Base-by-base conservation (phyloP, 352 stramenopile genomes). In the Pythium sp. region DNA sequence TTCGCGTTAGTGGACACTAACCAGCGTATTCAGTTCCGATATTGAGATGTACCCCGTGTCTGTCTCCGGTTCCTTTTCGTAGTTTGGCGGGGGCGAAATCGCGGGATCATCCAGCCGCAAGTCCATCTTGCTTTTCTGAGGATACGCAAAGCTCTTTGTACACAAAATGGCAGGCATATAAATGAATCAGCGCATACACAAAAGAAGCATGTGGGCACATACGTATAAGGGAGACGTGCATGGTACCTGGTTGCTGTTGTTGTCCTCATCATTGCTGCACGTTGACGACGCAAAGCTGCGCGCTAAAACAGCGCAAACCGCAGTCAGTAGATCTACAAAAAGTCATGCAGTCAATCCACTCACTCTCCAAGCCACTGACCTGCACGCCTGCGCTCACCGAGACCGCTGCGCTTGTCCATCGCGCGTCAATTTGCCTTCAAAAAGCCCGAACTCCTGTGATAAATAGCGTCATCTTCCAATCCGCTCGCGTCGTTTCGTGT, bases 21-120 rank as follows among this genome's bases (percentile, higher is more conserved):
- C 15, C 26, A 22, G 15, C 28, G 0, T 24, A 36, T 3, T 46
- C 38, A 59, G 14, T 26, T n/a, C 15, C 18, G 41, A 5, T 41
- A 20, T 9, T 12, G 20, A 34, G 30, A 2, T 69, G 32, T 69
- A 64, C 38, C 85, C 72, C 6, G 69, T 66, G 15, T 72, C 51
- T 0, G 60, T 53, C 6, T 82, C 69, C 1, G 75, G 70, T 9
- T 81, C 67, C 0, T 77, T 53, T 24, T 79, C 69, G 46, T 89
- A 85, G 14, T 73, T 36, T 0, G 78, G 80, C 5, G 73, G 77
- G 9, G 76, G 73, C 24, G 61, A 71, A 6, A 65, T 56, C 41
- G 65, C 73, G n/a, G 79, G 78, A 20, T 87, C 73, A 5, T 91
- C 73, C 20, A 89, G 60, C n/a, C 86, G 67, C 56, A 89, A 57